Evolutionary conservation across 176 grass and related monocot genomes (phyloP), one percentile per base, ranked within the genome.

Genomic region (Juncus effusus): DNA sequence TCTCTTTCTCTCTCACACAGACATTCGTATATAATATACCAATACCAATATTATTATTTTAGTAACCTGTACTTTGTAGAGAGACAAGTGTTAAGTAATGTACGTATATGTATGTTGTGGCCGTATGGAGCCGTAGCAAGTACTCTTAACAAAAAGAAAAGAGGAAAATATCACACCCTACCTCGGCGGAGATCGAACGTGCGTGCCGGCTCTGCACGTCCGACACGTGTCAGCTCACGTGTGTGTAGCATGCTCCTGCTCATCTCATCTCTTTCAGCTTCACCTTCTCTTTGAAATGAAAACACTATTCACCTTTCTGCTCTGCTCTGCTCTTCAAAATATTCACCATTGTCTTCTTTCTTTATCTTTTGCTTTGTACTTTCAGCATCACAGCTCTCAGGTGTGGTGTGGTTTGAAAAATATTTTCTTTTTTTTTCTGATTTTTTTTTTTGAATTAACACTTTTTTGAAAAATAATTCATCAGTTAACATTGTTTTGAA

Each of bases 141-240:
- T 58, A 50, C 44, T 28, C 19, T 28, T 28, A 51, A 54, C 12
- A 10, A 19, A 51, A 69, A 51, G 61, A 38, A 40, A 1, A 36
- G 13, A 39, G 7, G 1, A 28, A 36, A 63, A 4, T 36, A 15
- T 4, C 52, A 10, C 64, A 36, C 76, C 56, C 59, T 79, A 64
- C 77, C 77, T 79, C 50, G 67, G 77, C 56, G 67, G 77, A 79
- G 77, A 79, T 79, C 67, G 67, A 73, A 79, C 77, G 66, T 79
- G 69, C 77, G 59, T 56, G 14, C 19, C 60, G 51, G 45, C 13
- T 36, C 10, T n/a, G 1, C n/a, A 19, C 16, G 61, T n/a, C 4
- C 51, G 62, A 77, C 74, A 39, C 74, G 74, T 59, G 50, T n/a
- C 6, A 65, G 44, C 10, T 13, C 14, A 59, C 51, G 13, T 0